Conservation (phyloP, 2,329 filamentous ascomycete genomes). For the Colletotrichum lindemuthianum region DNA sequence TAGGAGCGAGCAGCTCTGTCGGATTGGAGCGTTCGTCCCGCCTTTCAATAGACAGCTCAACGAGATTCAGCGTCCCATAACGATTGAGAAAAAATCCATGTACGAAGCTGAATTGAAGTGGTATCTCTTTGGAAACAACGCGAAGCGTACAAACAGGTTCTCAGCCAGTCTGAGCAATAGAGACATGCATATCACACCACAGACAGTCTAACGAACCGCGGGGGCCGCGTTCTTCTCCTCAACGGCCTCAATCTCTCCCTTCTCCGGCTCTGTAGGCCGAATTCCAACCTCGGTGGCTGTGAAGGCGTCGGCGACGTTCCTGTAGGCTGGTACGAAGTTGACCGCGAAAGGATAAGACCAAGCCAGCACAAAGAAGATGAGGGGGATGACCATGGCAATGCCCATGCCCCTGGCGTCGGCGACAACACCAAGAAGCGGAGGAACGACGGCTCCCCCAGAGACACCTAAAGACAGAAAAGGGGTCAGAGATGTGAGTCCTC, state of each 20-base stretch:
- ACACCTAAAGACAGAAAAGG: conserved; percentile 72
- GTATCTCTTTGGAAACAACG: too few relatives aligned
- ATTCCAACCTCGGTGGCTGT: conserved; percentile 57
- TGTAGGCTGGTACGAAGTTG: conserved; percentile 75
- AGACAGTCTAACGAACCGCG: background rate
- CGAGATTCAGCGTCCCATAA: too few relatives aligned
- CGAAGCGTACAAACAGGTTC: too few relatives aligned
- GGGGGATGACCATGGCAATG: conserved; percentile 73
- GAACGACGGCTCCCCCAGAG: conserved; percentile 77
- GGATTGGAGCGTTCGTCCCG: too few relatives aligned
- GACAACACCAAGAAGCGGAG: conserved; percentile 75
- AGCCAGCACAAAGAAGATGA: conserved; percentile 67
- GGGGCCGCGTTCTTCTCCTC: conserved; percentile 24
- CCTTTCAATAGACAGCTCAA: too few relatives aligned
- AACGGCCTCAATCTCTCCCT: conserved; percentile 25
- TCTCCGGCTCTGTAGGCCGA: conserved; percentile 37
- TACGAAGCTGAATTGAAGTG: too few relatives aligned
- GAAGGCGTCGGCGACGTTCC: conserved; percentile 69
- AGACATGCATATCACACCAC: too few relatives aligned
- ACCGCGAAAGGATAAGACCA: conserved; percentile 67
- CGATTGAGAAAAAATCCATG: too few relatives aligned
- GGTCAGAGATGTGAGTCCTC: conserved; percentile 66
- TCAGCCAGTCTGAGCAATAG: too few relatives aligned
- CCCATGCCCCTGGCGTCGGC: conserved; percentile 61
- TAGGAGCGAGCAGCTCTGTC: too few relatives aligned